phyloP scores from a whole-genome alignment of 345 rosid species.

The Noccaea bulbosa region DNA sequence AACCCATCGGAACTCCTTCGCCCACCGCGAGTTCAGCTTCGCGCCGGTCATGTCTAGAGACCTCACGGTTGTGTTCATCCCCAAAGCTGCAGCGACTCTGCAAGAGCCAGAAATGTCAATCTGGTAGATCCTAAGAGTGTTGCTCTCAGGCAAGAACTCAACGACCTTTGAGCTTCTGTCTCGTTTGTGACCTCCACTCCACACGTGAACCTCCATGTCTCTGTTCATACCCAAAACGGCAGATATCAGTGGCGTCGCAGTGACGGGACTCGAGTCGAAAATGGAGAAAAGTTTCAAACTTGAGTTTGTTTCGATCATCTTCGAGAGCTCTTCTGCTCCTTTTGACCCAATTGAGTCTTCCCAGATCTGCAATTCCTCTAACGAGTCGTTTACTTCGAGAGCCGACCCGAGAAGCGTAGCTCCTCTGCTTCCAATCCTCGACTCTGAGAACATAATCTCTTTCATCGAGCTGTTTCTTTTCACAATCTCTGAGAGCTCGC shows the following conservation, averaged over 20 bases:
- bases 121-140: constrained; percentile 66
- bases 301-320: constrained; percentile 90
- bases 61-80: constrained; percentile 76
- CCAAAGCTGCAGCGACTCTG: constrained; percentile 81
- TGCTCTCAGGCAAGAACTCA: constrained; percentile 75
- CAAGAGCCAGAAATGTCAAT: constrained; percentile 70
- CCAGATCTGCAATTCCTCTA: constrained; percentile 96
- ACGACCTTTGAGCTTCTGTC: constrained; percentile 74
- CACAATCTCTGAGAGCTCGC: constrained; percentile 59
- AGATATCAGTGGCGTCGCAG: constrained; percentile 84
- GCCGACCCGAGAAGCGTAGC: constrained; percentile 70
- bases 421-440: constrained; percentile 59
- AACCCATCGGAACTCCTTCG: constrained; percentile 83
- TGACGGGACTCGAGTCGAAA: constrained; percentile 67
- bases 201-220: constrained; percentile 78
- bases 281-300: constrained; percentile 72
- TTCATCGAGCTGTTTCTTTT: constrained; percentile 62
- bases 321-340: constrained; percentile 92
- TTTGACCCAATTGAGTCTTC: constrained; percentile 89
- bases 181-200: constrained; percentile 65
- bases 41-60: constrained; percentile 83
- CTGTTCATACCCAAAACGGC: constrained; percentile 88
- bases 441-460: constrained; percentile 65
- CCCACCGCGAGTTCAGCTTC: constrained; percentile 76
- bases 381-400: constrained; percentile 62